A percentile compares a stretch with the other conserved stretches of the same genome.
Conservation (phyloP, 305 asterid species). For the Ajuga reptans region DNA sequence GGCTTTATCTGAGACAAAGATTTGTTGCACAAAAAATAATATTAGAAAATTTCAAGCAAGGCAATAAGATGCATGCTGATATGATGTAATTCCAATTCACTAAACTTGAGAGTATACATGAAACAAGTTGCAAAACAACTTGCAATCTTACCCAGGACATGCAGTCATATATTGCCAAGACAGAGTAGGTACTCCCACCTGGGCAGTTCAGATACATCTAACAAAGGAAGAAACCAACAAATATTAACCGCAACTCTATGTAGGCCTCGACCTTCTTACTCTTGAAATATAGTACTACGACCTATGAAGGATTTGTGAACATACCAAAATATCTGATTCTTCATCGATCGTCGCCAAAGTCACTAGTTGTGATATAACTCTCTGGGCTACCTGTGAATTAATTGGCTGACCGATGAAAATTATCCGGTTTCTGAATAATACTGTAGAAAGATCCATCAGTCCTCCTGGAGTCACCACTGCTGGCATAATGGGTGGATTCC, state of each 20-base stretch:
- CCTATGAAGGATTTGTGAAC: slow-evolving; percentile 12
- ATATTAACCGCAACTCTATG: slow-evolving; percentile 8
- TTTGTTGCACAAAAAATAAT: not conserved
- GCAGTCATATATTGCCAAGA: slow-evolving; percentile 93
- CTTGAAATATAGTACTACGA: not conserved
- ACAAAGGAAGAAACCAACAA: slow-evolving; percentile 18
- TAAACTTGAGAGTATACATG: slow-evolving; percentile 3
- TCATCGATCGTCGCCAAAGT: slow-evolving; percentile 92
- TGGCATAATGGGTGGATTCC: slow-evolving; percentile 89
- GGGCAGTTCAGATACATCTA: slow-evolving; percentile 91
- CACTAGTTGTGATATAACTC: slow-evolving; percentile 87
- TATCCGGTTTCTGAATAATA: slow-evolving; percentile 84
- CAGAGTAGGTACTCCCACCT: slow-evolving; percentile 74
- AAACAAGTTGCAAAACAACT: slow-evolving; percentile 18
- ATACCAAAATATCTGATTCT: slow-evolving; percentile 73
- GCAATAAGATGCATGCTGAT: not conserved
- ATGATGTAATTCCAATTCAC: not conserved
- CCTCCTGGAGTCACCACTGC: slow-evolving; percentile 90
- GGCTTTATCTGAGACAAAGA: slow-evolving; percentile 61
- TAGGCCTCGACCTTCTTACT: slow-evolving; percentile 12
- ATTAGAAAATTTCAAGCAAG: not conserved
- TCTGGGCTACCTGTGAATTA: slow-evolving; percentile 74
- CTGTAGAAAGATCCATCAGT: slow-evolving; percentile 75
- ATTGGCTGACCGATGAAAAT: slow-evolving; percentile 82
- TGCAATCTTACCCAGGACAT: slow-evolving; percentile 84